Conservation (phyloP, 2,329 filamentous ascomycete species). For the Tolypocladium sp. region DNA sequence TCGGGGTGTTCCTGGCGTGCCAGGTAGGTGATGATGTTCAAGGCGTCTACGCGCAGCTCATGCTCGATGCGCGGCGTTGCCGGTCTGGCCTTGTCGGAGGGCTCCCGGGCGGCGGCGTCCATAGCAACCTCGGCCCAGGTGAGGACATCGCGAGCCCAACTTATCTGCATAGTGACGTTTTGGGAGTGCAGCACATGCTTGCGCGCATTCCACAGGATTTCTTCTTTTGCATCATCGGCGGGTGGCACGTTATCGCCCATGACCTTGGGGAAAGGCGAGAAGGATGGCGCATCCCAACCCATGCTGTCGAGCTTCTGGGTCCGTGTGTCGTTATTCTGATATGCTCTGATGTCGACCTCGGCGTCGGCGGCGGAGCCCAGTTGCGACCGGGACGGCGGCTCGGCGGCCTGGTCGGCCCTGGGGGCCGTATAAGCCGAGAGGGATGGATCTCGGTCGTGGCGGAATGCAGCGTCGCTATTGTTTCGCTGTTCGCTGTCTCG, state of each 20-base stretch:
- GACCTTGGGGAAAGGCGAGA: conserved; percentile 87
- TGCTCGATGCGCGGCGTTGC: conserved; percentile 82
- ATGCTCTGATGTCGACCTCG: conserved; percentile 24
- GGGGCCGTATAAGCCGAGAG: conserved; percentile 28
- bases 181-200: conserved; percentile 82
- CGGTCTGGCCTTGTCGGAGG: conserved; percentile 45
- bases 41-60: conserved; percentile 75
- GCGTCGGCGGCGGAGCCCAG: conserved; percentile 14
- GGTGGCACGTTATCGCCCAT: conserved; percentile 83
- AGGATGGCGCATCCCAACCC: conserved; percentile 58
- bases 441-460: conserved; percentile 34
- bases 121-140: conserved; percentile 78
- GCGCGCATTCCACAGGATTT: conserved; percentile 76
- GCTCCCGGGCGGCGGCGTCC: conserved; percentile 64
- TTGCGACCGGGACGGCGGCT: background rate
- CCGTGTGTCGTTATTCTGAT: conserved; percentile 27
- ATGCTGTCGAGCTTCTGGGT: conserved; percentile 28
- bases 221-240: conserved; percentile 89
- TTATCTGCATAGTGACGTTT: conserved; percentile 91
- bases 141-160: conserved; percentile 90
- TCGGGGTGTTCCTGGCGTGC: conserved; percentile 88
- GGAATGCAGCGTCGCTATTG: conserved; percentile 18
- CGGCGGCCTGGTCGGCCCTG: conserved; percentile 3
- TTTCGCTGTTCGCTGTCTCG: conserved; percentile 32
- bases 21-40: conserved; percentile 86